Evolutionary conservation across 2,329 filamentous ascomycete species (phyloP), one percentile per base, ranked within the genome.

Genomic region (Sporothrix schenckii): DNA sequence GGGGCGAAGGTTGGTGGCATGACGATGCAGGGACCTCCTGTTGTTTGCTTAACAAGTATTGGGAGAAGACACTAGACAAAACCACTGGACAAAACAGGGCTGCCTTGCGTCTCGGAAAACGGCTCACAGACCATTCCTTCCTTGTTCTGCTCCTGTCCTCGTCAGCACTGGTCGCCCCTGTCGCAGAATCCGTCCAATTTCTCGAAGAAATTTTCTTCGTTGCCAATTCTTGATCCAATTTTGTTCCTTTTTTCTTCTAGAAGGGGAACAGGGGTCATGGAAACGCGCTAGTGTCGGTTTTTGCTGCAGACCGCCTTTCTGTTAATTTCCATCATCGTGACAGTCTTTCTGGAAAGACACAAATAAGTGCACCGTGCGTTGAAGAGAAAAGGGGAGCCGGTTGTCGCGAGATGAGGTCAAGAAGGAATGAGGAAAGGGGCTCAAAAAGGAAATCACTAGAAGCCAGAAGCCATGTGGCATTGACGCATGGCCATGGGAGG

Each of bases 171-270:
- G 56, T 34, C 56, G 6, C 49, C 56, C 56, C 56, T 61, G 56
- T 61, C 34, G 56, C 34, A 61, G 34, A 61, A 44, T 44, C 56
- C n/a, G 39, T 61, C 34, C 39, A 61, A 44, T 44, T 44, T 61
- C 19, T n/a, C 9, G 41, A 34, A 34, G 34, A 9, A 16, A 44
- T 3, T 16, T 44, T 44, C 14, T 2, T 44, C 10, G 41, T 1
- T 13, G 1, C 41, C 41, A 44, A 44, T 16, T 44, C 16, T 44
- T 16, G 41, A 39, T 58, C 30, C 30, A 58, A 58, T 58, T n/a
- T 39, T 19, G 27, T 39, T 58, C 54, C 30, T n/a, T 44, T 61
- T 60, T n/a, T 19, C 30, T 60, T 60, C 56, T 41, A 60, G 56
- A 60, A 60, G 56, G 56, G 56, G 56, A 16, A 34, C 56, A 60